Conservation (phyloP, 768 basidiomycete genomes). For the Leucosporidium yakuticum region DNA sequence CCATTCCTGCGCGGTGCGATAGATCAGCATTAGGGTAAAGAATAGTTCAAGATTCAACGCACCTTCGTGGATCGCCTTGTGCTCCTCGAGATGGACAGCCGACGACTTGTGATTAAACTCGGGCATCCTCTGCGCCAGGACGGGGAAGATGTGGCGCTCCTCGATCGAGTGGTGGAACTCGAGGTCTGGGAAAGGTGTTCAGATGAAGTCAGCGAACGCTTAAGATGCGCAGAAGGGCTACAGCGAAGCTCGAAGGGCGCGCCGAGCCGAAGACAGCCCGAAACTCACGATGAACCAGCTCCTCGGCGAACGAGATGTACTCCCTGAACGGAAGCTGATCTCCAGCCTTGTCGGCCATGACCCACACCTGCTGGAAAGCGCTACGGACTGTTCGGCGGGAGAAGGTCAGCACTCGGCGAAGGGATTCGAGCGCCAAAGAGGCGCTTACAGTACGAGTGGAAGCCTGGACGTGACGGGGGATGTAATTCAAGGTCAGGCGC, state of each 20-base stretch:
- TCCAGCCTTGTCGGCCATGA: constrained; percentile 73
- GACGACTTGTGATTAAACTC: constrained; percentile 41
- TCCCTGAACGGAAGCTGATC: constrained; percentile 46
- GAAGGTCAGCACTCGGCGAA: not conserved
- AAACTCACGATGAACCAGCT: constrained; percentile 11
- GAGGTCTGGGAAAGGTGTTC: not conserved
- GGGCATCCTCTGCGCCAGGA: constrained; percentile 44
- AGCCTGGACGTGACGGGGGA: constrained; percentile 1
- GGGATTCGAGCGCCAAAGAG: too few relatives aligned
- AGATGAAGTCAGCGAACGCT: not conserved
- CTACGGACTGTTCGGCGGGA: constrained; percentile 3
- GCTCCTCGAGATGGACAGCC: constrained; percentile 40
- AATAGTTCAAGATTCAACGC: constrained; percentile 6
- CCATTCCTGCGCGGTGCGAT: constrained; percentile 6
- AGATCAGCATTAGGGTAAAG: not conserved
- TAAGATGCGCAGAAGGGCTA: too few relatives aligned
- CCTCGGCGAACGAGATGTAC: constrained; percentile 14
- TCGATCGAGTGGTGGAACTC: constrained; percentile 17
- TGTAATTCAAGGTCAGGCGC: too few relatives aligned
- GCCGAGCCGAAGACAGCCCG: not conserved
- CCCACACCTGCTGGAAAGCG: constrained; percentile 55
- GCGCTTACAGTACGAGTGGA: constrained; percentile 22
- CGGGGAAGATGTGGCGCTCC: constrained; percentile 45
- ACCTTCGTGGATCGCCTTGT: constrained; percentile 44
- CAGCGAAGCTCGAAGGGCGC: too few relatives aligned